Evolutionary conservation across 2,329 filamentous ascomycete genomes (phyloP).

Genomic region (Neophaeococcomyces aloes): DNA sequence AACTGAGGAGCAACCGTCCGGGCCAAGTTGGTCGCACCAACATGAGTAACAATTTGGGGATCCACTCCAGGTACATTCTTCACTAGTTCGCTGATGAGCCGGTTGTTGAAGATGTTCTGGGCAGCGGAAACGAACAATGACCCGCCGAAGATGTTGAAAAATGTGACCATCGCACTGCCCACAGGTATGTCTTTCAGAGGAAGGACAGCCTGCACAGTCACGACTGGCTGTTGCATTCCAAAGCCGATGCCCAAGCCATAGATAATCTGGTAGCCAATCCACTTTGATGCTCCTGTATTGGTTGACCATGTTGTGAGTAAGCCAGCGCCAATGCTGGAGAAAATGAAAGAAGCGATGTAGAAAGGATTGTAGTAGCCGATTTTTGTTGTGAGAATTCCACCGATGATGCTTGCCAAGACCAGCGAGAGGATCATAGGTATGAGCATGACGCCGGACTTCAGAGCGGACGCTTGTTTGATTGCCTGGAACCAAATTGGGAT

Average conservation of each 20-base stretch:
- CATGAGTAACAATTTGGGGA: conserved; percentile 10
- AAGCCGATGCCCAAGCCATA: conserved; percentile 21
- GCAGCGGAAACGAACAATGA: conserved; percentile 18
- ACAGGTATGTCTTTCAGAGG: conserved; percentile 16
- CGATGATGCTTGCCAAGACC: conserved; percentile 1
- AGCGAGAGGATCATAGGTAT: conserved; percentile 12
- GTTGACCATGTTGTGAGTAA: conserved; percentile 19
- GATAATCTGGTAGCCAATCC: conserved; percentile 26
- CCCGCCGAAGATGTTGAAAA: conserved; percentile 20
- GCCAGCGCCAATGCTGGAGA: conserved; percentile 20
- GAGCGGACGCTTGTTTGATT: conserved; percentile 16
- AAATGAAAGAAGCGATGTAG: conserved; percentile 23
- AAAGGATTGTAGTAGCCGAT: conserved; percentile 16
- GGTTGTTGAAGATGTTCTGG: conserved; percentile 18
- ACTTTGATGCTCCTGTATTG: too few relatives aligned
- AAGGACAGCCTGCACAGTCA: conserved; percentile 18
- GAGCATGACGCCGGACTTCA: conserved; percentile 9
- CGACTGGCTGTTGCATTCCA: conserved; percentile 19
- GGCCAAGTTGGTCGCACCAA: conserved; percentile 15
- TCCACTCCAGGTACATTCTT: conserved; percentile 11
- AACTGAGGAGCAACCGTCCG: conserved; percentile 8
- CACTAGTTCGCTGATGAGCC: conserved; percentile 11
- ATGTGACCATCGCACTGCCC: conserved; percentile 19
- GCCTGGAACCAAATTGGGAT: conserved; percentile 30
- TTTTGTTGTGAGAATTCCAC: conserved; percentile 1